Conservation (phyloP, 1,284 basidiomycete genomes). For the Puccinia sorghi region DNA sequence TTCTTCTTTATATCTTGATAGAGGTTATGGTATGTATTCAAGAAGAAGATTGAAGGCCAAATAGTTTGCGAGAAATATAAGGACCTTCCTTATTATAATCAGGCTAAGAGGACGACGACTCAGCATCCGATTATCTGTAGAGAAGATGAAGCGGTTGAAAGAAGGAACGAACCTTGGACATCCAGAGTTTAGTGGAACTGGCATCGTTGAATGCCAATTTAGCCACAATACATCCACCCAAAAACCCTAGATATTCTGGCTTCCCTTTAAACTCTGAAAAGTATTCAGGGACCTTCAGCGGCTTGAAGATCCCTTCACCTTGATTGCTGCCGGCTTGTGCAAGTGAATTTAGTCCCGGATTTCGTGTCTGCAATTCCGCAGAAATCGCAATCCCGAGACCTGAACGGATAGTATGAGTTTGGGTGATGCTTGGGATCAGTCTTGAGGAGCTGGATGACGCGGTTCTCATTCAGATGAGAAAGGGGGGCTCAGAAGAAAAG, state of each 20-base stretch:
- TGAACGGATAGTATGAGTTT: background rate
- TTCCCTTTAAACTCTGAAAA: conserved; percentile 49
- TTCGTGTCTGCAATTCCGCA: conserved; percentile 20
- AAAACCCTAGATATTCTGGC: conserved; percentile 35
- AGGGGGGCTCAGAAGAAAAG: background rate
- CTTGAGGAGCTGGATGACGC: background rate
- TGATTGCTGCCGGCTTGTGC: background rate
- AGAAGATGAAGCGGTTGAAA: background rate
- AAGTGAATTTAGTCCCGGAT: conserved; percentile 13
- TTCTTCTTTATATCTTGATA: conserved; percentile 1
- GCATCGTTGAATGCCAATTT: conserved; percentile 44
- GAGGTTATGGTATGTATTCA: background rate
- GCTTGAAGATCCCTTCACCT: conserved; percentile 28
- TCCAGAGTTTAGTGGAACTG: conserved; percentile 43
- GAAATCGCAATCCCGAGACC: conserved; percentile 37
- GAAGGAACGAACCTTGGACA: conserved; percentile 28
- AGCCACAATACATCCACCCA: conserved; percentile 43
- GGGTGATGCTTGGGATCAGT: background rate
- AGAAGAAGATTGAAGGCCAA: conserved; percentile 22
- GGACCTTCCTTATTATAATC: conserved; percentile 45
- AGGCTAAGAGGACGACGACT: conserved; percentile 22
- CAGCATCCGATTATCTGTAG: background rate
- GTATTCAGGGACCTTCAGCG: conserved; percentile 41
- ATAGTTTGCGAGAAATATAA: conserved; percentile 27
- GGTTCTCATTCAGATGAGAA: too few relatives aligned